These are phyloP conservation scores for Aspergillus sp. DNA, from an alignment of 2,329 filamentous ascomycete genomes.

Conservation along the genomic window DNA sequence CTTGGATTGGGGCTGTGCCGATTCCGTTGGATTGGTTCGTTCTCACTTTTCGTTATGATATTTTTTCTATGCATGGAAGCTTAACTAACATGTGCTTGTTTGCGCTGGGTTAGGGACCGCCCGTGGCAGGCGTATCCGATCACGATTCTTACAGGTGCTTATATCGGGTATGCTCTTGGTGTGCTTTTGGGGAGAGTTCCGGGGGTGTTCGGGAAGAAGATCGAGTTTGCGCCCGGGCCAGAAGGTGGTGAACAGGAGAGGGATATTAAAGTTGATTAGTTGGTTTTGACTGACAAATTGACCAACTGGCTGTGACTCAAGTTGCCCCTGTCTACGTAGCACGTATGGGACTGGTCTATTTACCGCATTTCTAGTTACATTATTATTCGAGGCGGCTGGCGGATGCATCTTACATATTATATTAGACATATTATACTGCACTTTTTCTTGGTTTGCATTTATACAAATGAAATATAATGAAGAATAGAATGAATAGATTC, in stretches of 20 bases:
- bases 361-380: background rate
- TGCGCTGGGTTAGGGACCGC: slow-evolving; percentile 62
- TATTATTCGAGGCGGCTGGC: background rate
- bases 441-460: background rate
- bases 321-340: background rate
- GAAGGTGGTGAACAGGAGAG: slow-evolving; percentile 4
- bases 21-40: slow-evolving; percentile 88
- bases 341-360: background rate
- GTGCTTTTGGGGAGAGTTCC: slow-evolving; percentile 16
- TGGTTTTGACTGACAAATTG: background rate
- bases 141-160: slow-evolving; percentile 81
- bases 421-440: background rate
- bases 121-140: slow-evolving; percentile 99
- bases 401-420: background rate
- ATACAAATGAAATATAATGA: background rate
- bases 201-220: slow-evolving; percentile 36
- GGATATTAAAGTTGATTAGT: slow-evolving; percentile 1
- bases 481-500: background rate
- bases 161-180: slow-evolving; percentile 73
- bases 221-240: slow-evolving; percentile 28
- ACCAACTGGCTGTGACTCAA: background rate
- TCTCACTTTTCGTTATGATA: background rate
- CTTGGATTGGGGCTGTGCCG: slow-evolving; percentile 90
- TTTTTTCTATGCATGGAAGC: background rate
- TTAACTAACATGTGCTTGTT: background rate